These are phyloP conservation scores for Penicillium polonicum DNA, from an alignment of 2,329 filamentous ascomycete species.

Conservation along the genomic window DNA sequence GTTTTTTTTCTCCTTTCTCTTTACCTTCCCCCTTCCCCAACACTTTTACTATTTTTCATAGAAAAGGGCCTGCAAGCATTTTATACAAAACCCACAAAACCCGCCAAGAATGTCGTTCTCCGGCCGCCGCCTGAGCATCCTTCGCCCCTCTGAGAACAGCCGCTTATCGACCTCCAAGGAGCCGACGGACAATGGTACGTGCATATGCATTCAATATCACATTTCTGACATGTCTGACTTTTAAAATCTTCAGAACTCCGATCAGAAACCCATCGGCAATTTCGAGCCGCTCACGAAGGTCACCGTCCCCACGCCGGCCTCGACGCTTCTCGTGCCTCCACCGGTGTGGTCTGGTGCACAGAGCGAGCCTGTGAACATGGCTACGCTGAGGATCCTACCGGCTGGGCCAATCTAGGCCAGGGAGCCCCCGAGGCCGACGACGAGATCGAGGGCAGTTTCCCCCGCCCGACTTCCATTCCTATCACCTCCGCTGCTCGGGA, in stretches of 20 bases:
- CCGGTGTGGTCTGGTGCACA: slow-evolving; percentile 81
- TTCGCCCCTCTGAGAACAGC: slow-evolving; percentile 38
- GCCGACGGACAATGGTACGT: slow-evolving; percentile 48
- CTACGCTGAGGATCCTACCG: slow-evolving; percentile 74
- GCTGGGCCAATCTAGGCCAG: slow-evolving; percentile 92
- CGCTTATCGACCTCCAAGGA: slow-evolving; percentile 46
- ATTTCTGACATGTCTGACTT: not conserved
- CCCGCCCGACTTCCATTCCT: slow-evolving; percentile 74
- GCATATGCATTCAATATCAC: not conserved
- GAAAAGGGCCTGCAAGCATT: not conserved
- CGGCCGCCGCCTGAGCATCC: slow-evolving; percentile 46
- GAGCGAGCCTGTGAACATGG: slow-evolving; percentile 81
- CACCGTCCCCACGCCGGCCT: slow-evolving; percentile 89
- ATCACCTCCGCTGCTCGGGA: slow-evolving; percentile 77
- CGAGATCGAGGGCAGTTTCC: slow-evolving; percentile 85
- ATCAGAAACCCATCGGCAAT: slow-evolving; percentile 84
- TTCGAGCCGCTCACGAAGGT: slow-evolving; percentile 85
- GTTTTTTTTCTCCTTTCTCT: not conserved
- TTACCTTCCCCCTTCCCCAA: not conserved
- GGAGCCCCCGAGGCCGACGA: slow-evolving; percentile 92
- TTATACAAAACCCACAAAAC: not conserved
- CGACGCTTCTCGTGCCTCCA: slow-evolving; percentile 82
- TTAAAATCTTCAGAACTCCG: slow-evolving; percentile 61
- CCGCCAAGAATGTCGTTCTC: slow-evolving; percentile 46
- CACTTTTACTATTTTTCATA: not conserved